Evolutionary conservation across 768 basidiomycete species (phyloP).

Genomic region (Chalciporus piperatus): DNA sequence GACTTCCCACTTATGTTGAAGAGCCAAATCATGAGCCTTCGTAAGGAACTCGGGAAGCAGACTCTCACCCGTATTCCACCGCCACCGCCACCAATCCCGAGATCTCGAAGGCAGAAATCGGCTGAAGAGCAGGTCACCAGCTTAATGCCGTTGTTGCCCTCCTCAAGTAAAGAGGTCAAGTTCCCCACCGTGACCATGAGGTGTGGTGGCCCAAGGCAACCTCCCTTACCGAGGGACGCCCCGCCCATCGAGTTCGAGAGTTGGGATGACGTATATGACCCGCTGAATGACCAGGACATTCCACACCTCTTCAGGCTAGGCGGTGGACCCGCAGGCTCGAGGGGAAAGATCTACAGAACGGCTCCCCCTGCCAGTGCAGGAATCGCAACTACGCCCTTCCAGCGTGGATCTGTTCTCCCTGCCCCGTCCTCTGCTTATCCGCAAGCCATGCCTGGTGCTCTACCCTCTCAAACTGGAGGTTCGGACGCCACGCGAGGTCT

Average conservation of each 20-base stretch:
- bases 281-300: background rate
- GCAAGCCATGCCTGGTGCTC: constrained; percentile 27
- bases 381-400: background rate
- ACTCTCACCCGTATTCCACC: background rate
- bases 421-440: constrained; percentile 27
- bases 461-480: constrained; percentile 7
- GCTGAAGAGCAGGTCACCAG: background rate
- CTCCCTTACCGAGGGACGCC: background rate
- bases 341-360: background rate
- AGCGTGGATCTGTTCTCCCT: constrained; percentile 12
- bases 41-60: constrained; percentile 61
- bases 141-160: background rate
- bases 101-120: background rate
- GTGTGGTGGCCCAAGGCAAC: background rate
- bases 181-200: background rate
- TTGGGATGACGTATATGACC: background rate
- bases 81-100: background rate
- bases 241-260: background rate
- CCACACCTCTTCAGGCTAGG: no score
- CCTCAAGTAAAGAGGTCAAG: background rate
- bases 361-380: background rate
- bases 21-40: constrained; percentile 57
- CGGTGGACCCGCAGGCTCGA: background rate
- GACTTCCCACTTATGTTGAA: constrained; percentile 52
- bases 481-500: background rate